These are phyloP conservation scores for Salix udensis DNA, from an alignment of 345 rosid genomes.

Conservation along the genomic window DNA sequence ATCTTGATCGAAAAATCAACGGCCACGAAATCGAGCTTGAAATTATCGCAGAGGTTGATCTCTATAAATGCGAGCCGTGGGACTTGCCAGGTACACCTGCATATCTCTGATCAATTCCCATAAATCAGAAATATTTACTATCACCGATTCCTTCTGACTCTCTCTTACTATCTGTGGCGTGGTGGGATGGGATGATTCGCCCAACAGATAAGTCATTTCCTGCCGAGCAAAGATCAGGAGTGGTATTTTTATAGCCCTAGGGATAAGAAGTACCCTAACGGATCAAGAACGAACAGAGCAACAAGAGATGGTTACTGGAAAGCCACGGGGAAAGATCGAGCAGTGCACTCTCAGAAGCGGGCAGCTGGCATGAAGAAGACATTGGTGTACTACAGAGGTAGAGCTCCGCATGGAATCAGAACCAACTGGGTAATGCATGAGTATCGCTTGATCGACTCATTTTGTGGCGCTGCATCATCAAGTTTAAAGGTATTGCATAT, in stretches of 20 bases:
- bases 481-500: conserved; percentile 26
- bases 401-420: conserved; percentile 52
- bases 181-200: background rate
- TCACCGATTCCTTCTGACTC: background rate
- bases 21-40: conserved; percentile 66
- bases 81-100: conserved; percentile 53
- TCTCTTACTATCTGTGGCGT: background rate
- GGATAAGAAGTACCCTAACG: conserved; percentile 77
- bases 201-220: conserved; percentile 53
- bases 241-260: conserved; percentile 78
- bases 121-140: background rate
- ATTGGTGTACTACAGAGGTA: conserved; percentile 65
- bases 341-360: conserved; percentile 42
- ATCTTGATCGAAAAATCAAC: conserved; percentile 60
- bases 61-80: conserved; percentile 81
- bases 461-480: conserved; percentile 25
- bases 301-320: conserved; percentile 74
- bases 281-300: conserved; percentile 72
- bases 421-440: conserved; percentile 84
- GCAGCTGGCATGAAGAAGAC: conserved; percentile 78
- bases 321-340: conserved; percentile 66
- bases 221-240: conserved; percentile 76
- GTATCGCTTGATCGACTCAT: conserved; percentile 48
- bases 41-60: conserved; percentile 74
- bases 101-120: background rate